Conservation (phyloP, 2,329 filamentous ascomycete genomes). For the Colletotrichum sidae region DNA sequence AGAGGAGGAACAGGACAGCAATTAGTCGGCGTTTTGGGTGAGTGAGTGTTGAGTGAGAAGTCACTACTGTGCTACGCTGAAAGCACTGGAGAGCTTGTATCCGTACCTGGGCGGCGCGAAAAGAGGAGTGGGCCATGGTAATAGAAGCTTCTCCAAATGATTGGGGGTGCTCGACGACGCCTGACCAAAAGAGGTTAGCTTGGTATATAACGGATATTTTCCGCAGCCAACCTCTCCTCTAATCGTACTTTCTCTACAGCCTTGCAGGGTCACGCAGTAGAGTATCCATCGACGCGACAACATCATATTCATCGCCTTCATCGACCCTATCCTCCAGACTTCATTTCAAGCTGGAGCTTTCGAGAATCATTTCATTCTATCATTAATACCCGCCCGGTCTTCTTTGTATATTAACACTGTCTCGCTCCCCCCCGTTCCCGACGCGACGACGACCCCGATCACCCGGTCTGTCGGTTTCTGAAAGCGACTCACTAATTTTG, state of each 20-base stretch:
- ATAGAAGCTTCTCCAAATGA: constrained; percentile 19
- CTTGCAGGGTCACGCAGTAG: constrained; percentile 23
- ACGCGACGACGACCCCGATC: too few species aligned
- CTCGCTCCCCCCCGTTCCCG: too few species aligned
- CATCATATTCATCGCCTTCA: constrained; percentile 27
- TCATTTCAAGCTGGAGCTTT: not conserved
- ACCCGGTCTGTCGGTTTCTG: too few species aligned
- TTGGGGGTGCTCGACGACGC: not conserved
- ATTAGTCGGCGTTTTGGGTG: not conserved
- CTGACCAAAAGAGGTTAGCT: not conserved
- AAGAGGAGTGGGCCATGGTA: not conserved
- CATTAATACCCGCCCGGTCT: too few species aligned
- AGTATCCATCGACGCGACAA: constrained; percentile 30
- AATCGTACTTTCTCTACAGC: constrained; percentile 14
- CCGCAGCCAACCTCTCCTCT: constrained; percentile 28
- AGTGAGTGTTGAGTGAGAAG: not conserved
- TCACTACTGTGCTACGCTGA: not conserved
- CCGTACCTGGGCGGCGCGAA: not conserved
- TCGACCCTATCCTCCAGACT: not conserved
- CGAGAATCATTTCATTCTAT: too few species aligned
- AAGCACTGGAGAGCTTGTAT: too few species aligned
- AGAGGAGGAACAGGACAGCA: too few species aligned
- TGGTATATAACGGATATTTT: constrained; percentile 24
- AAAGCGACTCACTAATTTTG: too few species aligned
- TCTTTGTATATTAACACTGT: too few species aligned